Evolutionary conservation across 208 protist genomes (phyloP), one percentile per base, ranked within the genome.

Genomic region (Wallacemonas sp.): DNA sequence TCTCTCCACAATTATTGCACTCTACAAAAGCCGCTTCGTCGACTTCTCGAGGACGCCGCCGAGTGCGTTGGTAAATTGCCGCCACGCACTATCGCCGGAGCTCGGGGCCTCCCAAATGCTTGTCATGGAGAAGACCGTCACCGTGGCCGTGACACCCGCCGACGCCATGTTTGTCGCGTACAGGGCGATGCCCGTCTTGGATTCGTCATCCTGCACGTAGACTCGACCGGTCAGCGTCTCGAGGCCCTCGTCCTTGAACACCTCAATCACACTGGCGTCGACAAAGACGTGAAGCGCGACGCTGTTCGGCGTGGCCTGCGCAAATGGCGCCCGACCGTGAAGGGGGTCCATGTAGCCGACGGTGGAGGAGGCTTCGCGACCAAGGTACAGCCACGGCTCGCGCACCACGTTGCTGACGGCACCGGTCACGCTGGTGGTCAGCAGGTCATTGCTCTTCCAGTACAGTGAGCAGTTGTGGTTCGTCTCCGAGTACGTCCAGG

Each of bases 221-320:
- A 78, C 41, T 4, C 63, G 72, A 0, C 67, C 76, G 22, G 67
- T 82, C 26, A 77, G 45, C 55, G 74, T 72, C 70, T 89, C 67
- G 38, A 83, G 45, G 2, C 71, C 77, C 45, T 67, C 59, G 55
- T 83, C 70, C 66, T 81, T 73, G 73, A 89, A 76, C 32, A 85
- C 66, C 68, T 89, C 77, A 10, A 82, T 29, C 28, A 82, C 54
- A 44, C 64, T 76, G 67, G 65, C 65, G 32, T 82, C 77, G 5
- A 82, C 72, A 46, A 66, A 78, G 48, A 82, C 73, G 61, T 48
- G 72, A 44, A 82, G 32, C 26, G 48, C 16, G 16, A 82, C 48
- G 48, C 42, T 57, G 33, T 70, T 78, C 8, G 74, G 33, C 38
- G 70, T 70, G 12, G 42, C 65, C 45, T 61, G 32, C 18, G 63